phyloP scores from a whole-genome alignment of 208 protist genomes.

The Leishmania arabica region DNA sequence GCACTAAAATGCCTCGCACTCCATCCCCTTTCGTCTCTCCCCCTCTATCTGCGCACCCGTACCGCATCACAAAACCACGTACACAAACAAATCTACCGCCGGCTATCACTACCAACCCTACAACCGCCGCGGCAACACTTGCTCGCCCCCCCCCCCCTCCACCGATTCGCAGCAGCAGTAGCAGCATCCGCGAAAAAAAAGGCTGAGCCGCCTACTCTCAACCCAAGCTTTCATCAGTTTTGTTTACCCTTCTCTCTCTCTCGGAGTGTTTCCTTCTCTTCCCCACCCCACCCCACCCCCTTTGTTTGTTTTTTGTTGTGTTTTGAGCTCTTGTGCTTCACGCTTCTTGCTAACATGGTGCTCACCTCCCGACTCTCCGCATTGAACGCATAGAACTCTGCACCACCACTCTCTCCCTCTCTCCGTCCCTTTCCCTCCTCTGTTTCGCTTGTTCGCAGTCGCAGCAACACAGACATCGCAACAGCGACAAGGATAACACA shows the following conservation, averaged over 20 bases:
- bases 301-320: conserved; percentile 8
- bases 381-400: conserved; percentile 2
- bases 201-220: neutral
- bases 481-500: neutral
- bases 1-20: neutral
- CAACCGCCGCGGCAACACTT: neutral
- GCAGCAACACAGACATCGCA: no score
- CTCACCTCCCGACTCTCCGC: conserved; percentile 1
- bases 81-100: neutral
- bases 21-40: neutral
- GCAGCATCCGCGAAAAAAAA: neutral
- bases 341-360: conserved; percentile 9
- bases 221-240: conserved; percentile 18
- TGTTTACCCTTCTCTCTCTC: conserved; percentile 2
- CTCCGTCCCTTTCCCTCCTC: neutral
- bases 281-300: neutral
- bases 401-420: neutral
- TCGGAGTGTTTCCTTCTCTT: neutral
- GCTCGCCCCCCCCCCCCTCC: neutral
- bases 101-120: neutral
- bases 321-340: neutral
- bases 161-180: no score
- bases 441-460: neutral
- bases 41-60: neutral
- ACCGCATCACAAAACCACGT: neutral